phyloP scores from a whole-genome alignment of 2,329 filamentous ascomycete species.

The Fusarium sp. region DNA sequence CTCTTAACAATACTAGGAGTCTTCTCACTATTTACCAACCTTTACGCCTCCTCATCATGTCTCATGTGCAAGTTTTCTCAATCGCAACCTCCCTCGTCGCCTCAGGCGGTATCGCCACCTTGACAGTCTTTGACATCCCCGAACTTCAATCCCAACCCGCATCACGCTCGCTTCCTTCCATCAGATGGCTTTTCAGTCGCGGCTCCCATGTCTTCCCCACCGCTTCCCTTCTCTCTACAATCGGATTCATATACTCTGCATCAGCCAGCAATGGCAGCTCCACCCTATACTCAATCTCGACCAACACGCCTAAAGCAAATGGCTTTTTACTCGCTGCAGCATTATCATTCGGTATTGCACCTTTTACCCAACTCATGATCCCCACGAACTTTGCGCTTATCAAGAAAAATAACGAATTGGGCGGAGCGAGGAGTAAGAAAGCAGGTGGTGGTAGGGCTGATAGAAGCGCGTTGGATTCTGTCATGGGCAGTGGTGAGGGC shows the following conservation, averaged over 20 bases:
- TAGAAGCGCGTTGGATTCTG: constrained; percentile 4
- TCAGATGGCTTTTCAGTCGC: neutral
- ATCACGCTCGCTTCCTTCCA: neutral
- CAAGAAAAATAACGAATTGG: neutral
- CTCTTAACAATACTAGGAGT: too few species aligned
- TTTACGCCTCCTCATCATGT: neutral
- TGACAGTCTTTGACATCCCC: constrained; percentile 14
- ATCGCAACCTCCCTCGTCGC: constrained; percentile 5
- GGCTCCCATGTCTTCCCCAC: constrained; percentile 1
- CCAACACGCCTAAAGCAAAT: neutral
- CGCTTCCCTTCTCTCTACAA: neutral
- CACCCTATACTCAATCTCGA: neutral
- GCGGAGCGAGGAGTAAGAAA: neutral
- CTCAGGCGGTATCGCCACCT: constrained; percentile 1
- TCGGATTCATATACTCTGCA: neutral
- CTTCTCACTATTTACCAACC: too few species aligned
- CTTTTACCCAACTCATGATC: constrained; percentile 6
- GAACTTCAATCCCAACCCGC: constrained; percentile 20
- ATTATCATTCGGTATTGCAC: neutral
- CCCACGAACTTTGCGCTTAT: constrained; percentile 11
- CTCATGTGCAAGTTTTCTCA: neutral
- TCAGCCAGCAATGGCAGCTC: rapidly evolving
- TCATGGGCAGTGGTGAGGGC: neutral
- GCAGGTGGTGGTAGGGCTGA: neutral
- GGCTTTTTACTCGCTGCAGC: neutral